Base-by-base conservation (phyloP, 768 basidiomycete genomes). In the Erythrobasidium yunnanense region DNA sequence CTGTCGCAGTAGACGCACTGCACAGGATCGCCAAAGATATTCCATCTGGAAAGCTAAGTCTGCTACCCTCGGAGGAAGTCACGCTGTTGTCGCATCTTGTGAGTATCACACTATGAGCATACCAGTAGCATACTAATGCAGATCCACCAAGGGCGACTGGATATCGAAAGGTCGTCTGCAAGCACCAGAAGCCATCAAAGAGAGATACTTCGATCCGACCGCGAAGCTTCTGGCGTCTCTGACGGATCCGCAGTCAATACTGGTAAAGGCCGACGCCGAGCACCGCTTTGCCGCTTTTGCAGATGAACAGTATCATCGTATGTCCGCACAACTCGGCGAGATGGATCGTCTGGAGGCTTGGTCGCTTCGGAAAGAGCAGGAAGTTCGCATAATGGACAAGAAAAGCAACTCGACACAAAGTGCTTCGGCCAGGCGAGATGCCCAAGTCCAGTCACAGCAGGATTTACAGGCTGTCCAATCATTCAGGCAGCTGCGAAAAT, bases 231-330 rank as follows among this genome's bases (percentile, higher is more conserved):
- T 33, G 49, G 42, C 46, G 46, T 69, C 13, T 54, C 65, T 13
- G 22, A 66, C 2, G 49, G 46, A 2, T 67, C 65, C n/a, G n/a
- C n/a, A n/a, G n/a, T n/a, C n/a, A n/a, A n/a, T n/a, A n/a, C n/a
- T n/a, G n/a, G n/a, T n/a, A n/a, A n/a, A n/a, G 25, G 67, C 65
- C 1, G 79, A 79, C 8, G 81, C 92, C 32, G 89, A 83, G 74
- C 84, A 85, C 67, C 82, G 87, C 71, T 96, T 84, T 74, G 95
- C 93, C 0, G 80, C 81, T 25, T 97, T 97, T 72, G 88, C 92
- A 0, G 90, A 97, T 71, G 80, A 81, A 13, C 92, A 97, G 72
- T 91, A 88, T 73, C 83, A 86, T 67, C 78, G 82, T 1, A 82
- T 87, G 34, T 74, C 81, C 18, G 81, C 23, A 13, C 63, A 83